phyloP scores from a whole-genome alignment of 2,329 filamentous ascomycete genomes.

The Blastomyces percursus region DNA sequence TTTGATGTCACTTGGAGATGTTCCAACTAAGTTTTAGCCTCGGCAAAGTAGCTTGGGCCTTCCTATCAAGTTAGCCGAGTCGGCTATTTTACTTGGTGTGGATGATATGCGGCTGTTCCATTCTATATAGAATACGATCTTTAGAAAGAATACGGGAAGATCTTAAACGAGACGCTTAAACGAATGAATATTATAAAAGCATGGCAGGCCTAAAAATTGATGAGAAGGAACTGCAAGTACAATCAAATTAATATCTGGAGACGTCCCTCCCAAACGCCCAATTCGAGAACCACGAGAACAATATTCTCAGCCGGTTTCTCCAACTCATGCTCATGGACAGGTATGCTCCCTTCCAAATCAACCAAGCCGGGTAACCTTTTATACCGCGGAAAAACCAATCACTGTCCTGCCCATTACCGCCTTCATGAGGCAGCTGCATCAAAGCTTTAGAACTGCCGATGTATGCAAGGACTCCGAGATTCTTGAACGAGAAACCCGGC shows the following conservation, averaged over 20 bases:
- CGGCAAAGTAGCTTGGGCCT: background rate
- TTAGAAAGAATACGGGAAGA: background rate
- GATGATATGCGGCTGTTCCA: background rate
- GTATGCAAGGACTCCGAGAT: conserved; percentile 50
- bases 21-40: background rate
- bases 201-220: background rate
- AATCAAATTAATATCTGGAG: conserved; percentile 28
- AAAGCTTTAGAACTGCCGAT: conserved; percentile 48
- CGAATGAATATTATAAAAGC: background rate
- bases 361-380: conserved; percentile 31
- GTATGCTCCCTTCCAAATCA: conserved; percentile 38
- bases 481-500: conserved; percentile 43
- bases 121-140: background rate
- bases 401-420: conserved; percentile 11
- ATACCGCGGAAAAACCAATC: conserved; percentile 27
- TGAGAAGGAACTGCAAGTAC: background rate
- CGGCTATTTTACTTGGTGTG: background rate
- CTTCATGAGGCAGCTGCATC: conserved; percentile 39
- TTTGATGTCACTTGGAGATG: background rate
- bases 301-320: conserved; percentile 34
- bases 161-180: background rate
- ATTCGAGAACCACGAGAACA: conserved; percentile 34
- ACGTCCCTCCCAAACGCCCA: conserved; percentile 36
- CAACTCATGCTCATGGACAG: conserved; percentile 39
- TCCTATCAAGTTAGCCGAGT: background rate